Conservation (phyloP, 768 basidiomycete species). For the Guyanaporus albipodus region DNA sequence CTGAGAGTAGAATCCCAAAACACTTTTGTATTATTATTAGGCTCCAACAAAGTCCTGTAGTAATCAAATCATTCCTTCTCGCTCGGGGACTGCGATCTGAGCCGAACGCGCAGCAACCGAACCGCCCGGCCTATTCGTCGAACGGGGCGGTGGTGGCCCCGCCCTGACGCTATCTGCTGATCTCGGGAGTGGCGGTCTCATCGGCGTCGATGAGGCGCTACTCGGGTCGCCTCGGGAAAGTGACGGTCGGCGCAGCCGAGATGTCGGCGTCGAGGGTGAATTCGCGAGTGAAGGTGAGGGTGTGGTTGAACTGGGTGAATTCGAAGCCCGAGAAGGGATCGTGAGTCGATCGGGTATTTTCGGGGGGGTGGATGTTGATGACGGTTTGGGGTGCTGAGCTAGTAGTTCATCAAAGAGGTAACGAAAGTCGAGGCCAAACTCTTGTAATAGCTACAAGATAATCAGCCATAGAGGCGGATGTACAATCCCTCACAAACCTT, state of each 20-base stretch:
- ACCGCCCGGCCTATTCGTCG: slow-evolving; percentile 63
- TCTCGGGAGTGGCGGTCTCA: slow-evolving; percentile 27
- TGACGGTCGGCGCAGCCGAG: slow-evolving; percentile 24
- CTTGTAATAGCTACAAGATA: slow-evolving; percentile 66
- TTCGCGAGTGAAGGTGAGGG: slow-evolving; percentile 15
- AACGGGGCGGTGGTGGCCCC: slow-evolving; percentile 62
- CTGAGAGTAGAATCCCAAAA: no score
- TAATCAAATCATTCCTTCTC: slow-evolving; percentile 60
- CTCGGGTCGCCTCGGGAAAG: slow-evolving; percentile 29
- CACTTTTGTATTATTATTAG: no score
- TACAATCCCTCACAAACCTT: slow-evolving; percentile 49
- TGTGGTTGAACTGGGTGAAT: slow-evolving; percentile 13
- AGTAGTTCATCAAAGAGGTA: slow-evolving; percentile 82
- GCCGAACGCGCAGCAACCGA: slow-evolving; percentile 41
- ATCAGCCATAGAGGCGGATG: background rate
- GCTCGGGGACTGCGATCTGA: slow-evolving; percentile 49
- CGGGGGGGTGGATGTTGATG: slow-evolving; percentile 12
- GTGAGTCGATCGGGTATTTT: slow-evolving; percentile 30
- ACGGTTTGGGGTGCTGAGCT: slow-evolving; percentile 44
- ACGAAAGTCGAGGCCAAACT: slow-evolving; percentile 92
- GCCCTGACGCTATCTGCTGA: slow-evolving; percentile 26
- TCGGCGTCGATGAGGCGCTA: slow-evolving; percentile 11
- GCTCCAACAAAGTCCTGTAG: no score
- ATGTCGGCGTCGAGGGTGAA: slow-evolving; percentile 26
- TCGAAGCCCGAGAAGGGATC: slow-evolving; percentile 9